These are phyloP conservation scores for Coleophoma crateriformis DNA, from an alignment of 2,329 filamentous ascomycete species.

Conservation along the genomic window DNA sequence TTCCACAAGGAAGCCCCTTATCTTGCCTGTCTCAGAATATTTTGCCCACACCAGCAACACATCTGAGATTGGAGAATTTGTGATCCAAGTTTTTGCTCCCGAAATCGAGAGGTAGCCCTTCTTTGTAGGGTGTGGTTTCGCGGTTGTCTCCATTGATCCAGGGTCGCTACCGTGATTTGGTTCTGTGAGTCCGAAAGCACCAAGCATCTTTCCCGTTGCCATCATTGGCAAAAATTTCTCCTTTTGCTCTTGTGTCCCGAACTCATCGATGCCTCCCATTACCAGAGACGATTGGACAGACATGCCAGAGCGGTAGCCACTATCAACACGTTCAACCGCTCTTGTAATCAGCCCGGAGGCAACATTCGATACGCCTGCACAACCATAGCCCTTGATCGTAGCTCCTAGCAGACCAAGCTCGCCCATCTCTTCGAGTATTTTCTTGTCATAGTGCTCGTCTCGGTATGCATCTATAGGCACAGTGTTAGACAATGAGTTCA, in stretches of 20 bases:
- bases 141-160: constrained; percentile 82
- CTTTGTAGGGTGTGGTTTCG: constrained; percentile 79
- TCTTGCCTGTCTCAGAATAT: constrained; percentile 85
- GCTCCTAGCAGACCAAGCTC: constrained; percentile 84
- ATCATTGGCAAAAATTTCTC: constrained; percentile 75
- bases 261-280: constrained; percentile 89
- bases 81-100: constrained; percentile 92
- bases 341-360: constrained; percentile 86
- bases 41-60: constrained; percentile 90
- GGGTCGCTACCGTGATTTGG: constrained; percentile 92
- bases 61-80: constrained; percentile 86
- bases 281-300: constrained; percentile 89
- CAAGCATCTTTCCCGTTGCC: constrained; percentile 76
- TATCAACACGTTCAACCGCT: constrained; percentile 86
- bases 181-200: constrained; percentile 86
- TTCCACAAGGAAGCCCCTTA: constrained; percentile 87
- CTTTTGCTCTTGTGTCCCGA: constrained; percentile 82
- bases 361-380: constrained; percentile 81
- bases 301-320: constrained; percentile 88
- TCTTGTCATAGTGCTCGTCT: constrained; percentile 79
- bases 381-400: constrained; percentile 81
- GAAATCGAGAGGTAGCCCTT: constrained; percentile 75
- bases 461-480: constrained; percentile 67
- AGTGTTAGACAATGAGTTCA: constrained; percentile 5
- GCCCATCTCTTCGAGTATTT: constrained; percentile 87